These are phyloP conservation scores for Macrophomina pseudophaseolina DNA, from an alignment of 2,329 filamentous ascomycete species.

Conservation along the genomic window DNA sequence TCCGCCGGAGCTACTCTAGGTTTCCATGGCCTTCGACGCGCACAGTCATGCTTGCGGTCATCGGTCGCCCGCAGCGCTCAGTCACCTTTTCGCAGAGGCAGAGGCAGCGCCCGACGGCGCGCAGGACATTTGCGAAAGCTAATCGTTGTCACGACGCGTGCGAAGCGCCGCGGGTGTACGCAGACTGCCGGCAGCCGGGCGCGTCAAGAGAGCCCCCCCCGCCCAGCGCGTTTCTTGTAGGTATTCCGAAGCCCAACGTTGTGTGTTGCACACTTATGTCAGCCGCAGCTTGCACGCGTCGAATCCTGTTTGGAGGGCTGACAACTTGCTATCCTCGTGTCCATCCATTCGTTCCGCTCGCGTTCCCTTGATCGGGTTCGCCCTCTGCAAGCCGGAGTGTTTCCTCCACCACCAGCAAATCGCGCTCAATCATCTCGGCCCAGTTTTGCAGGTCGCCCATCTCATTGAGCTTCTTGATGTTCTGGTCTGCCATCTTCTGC, in stretches of 20 bases:
- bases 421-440: slow-evolving; percentile 74
- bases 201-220: neutral
- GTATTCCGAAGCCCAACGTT: neutral
- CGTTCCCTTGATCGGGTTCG: slow-evolving; percentile 34
- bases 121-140: slow-evolving; percentile 7
- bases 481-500: slow-evolving; percentile 65
- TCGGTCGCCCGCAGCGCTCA: neutral
- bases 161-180: neutral
- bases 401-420: slow-evolving; percentile 48
- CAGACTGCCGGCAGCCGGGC: neutral
- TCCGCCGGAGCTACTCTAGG: neutral
- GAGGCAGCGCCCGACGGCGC: neutral
- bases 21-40: neutral
- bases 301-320: slow-evolving; percentile 1
- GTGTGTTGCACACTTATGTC: neutral
- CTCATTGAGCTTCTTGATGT: slow-evolving; percentile 72
- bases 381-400: slow-evolving; percentile 45
- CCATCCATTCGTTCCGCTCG: slow-evolving; percentile 39
- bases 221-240: neutral
- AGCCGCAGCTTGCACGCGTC: neutral
- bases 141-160: slow-evolving; percentile 9
- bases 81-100: neutral
- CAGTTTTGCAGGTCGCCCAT: slow-evolving; percentile 84
- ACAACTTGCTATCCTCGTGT: slow-evolving; percentile 9
- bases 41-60: neutral